phyloP scores from a whole-genome alignment of 192 early-diverging fungal species.

The Chytriomyces sp. region DNA sequence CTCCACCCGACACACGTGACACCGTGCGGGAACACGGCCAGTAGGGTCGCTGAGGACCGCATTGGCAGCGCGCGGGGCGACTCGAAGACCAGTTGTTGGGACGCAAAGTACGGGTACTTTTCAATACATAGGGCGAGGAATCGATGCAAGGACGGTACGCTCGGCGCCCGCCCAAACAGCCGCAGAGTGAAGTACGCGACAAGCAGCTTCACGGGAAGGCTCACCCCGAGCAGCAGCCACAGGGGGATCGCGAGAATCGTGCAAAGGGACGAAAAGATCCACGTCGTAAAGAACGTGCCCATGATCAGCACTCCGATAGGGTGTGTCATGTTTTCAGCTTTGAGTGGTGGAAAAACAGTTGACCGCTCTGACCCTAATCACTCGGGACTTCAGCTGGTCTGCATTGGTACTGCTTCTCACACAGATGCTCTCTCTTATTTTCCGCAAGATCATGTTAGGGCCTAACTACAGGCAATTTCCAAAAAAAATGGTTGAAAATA shows the following conservation, averaged over 20 bases:
- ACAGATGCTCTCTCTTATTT: too few relatives aligned
- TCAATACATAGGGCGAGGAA: not conserved
- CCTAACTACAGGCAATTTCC: too few relatives aligned
- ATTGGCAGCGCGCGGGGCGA: not conserved
- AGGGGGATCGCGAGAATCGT: not conserved
- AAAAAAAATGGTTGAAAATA: too few relatives aligned
- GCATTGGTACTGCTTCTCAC: too few relatives aligned
- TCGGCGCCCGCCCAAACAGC: not conserved
- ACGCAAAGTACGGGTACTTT: not conserved
- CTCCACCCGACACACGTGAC: not conserved
- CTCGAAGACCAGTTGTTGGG: not conserved
- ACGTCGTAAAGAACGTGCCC: not conserved
- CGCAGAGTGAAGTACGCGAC: not conserved
- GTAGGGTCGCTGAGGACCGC: not conserved
- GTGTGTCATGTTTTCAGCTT: too few relatives aligned
- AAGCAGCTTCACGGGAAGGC: not conserved
- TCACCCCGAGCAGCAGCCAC: not conserved
- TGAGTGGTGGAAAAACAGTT: too few relatives aligned
- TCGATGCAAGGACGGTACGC: not conserved
- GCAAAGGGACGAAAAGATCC: not conserved
- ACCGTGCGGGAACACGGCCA: not conserved
- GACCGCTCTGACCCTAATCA: too few relatives aligned
- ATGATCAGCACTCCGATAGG: too few relatives aligned
- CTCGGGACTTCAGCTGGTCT: too few relatives aligned
- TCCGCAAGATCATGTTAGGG: too few relatives aligned